Percentiles rank a stretch among this genome's conserved stretches.
Conservation (phyloP, 2,329 filamentous ascomycete species). For the Pestalotiopsis sp. region DNA sequence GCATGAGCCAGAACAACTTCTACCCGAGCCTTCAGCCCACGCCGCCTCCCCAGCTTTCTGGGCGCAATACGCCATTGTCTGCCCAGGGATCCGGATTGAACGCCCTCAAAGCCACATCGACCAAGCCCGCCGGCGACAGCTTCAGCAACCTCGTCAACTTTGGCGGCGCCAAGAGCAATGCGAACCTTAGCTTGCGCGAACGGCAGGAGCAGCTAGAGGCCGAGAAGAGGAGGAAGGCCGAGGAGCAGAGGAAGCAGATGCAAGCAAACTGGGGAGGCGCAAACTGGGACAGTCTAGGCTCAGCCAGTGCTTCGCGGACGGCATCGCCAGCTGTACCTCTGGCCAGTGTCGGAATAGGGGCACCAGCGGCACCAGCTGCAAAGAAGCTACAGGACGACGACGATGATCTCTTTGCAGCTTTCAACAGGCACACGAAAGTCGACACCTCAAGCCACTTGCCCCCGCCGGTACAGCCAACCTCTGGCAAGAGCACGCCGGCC, state of each 20-base stretch:
- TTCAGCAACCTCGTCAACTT: conserved; percentile 77
- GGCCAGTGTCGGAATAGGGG: conserved; percentile 26
- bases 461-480: conserved; percentile 45
- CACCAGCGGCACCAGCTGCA: conserved; percentile 20
- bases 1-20: conserved; percentile 28
- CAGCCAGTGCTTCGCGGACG: conserved; percentile 49
- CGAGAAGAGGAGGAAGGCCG: conserved; percentile 72
- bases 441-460: conserved; percentile 68
- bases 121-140: conserved; percentile 66
- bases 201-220: conserved; percentile 69
- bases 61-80: conserved; percentile 58
- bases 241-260: conserved; percentile 69
- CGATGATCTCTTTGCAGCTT: conserved; percentile 68
- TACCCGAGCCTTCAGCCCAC: conserved; percentile 53
- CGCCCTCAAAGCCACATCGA: conserved; percentile 43
- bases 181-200: conserved; percentile 77
- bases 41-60: conserved; percentile 57
- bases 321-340: conserved; percentile 42
- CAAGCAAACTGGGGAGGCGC: conserved; percentile 78
- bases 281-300: conserved; percentile 69
- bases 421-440: conserved; percentile 66
- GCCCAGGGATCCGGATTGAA: conserved; percentile 46
- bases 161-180: conserved; percentile 59
- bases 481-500: conserved; percentile 47
- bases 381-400: conserved; percentile 43